These are phyloP conservation scores for Monosporascus sp. DNA, from an alignment of 2,329 filamentous ascomycete species.

Conservation along the genomic window DNA sequence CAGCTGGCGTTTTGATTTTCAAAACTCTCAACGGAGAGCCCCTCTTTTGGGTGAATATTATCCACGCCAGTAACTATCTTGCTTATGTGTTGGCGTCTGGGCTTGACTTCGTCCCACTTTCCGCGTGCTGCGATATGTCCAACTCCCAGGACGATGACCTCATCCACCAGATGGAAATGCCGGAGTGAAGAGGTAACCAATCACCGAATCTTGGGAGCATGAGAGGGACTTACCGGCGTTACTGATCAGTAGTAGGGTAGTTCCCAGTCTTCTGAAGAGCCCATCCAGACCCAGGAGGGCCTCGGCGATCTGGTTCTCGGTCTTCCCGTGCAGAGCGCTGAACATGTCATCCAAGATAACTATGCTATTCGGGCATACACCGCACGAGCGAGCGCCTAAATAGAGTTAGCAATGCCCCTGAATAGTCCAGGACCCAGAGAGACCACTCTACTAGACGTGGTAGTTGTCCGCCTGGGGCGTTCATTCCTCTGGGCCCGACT, in stretches of 20 bases:
- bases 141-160: conserved; percentile 33
- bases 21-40: no score
- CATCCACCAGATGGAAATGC: conserved; percentile 34
- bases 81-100: conserved; percentile 25
- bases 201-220: not conserved
- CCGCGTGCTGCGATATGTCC: conserved; percentile 33
- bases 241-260: conserved; percentile 28
- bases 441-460: conserved; percentile 19
- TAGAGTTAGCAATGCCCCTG: not conserved
- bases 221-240: conserved; percentile 20
- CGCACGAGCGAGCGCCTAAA: conserved; percentile 31
- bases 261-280: conserved; percentile 17
- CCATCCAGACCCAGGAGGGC: conserved; percentile 27
- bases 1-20: conserved; percentile 5
- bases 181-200: conserved; percentile 15
- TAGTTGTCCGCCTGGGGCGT: conserved; percentile 24
- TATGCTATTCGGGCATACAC: conserved; percentile 23
- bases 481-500: conserved; percentile 9
- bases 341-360: conserved; percentile 30
- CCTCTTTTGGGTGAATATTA: not conserved
- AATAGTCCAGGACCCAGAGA: not conserved
- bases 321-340: conserved; percentile 30
- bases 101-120: conserved; percentile 29
- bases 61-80: conserved; percentile 22
- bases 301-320: conserved; percentile 22